Evolutionary conservation across 2,329 filamentous ascomycete species (phyloP), one percentile per base, ranked within the genome.

Genomic region (Claviceps monticola): DNA sequence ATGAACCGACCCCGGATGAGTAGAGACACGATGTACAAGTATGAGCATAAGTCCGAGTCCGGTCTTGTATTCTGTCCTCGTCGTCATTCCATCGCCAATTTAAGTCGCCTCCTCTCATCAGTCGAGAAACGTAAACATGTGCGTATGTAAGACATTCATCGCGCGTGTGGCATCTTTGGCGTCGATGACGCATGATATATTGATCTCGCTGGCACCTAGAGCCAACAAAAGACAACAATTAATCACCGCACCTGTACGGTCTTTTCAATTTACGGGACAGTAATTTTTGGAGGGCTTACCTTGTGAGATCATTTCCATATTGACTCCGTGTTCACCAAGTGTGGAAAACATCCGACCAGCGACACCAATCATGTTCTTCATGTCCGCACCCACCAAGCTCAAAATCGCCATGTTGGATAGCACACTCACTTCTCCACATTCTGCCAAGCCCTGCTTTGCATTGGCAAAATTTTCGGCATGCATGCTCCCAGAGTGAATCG

Each of bases 251-350:
- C 14, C 21, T 26, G 3, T 23, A 7, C 14, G 5, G 5, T 39
- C 14, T 3, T 2, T 9, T 19, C 13, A 34, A 11, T 34, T 34
- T 11, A 34, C 29, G 29, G 9, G 29, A 34, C 29, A 11, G 29
- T 1, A 29, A 1, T 23, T 41, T 1, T 19, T 37, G 4, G 7
- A 17, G 7, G 6, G 54, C 74, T 62, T 75, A 91, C 93, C 93
- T 72, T 98, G 93, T 23, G 88, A 95, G 59, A 98, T 98, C 93
- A 98, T 98, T 71, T 98, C 93, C 60, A 98, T 88, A 66, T 98
- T 98, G 64, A 98, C 83, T 60, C 87, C 86, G 66, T 95, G 86
- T 64, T 96, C 87, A 44, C 93, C 93, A 17, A 98, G 74, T 1
- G 90, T 94, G 47, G 86, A 88, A 68, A 98, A 97, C 86, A 98